phyloP scores from a whole-genome alignment of 2,329 filamentous ascomycete species.

The Cyanodermella asteris region DNA sequence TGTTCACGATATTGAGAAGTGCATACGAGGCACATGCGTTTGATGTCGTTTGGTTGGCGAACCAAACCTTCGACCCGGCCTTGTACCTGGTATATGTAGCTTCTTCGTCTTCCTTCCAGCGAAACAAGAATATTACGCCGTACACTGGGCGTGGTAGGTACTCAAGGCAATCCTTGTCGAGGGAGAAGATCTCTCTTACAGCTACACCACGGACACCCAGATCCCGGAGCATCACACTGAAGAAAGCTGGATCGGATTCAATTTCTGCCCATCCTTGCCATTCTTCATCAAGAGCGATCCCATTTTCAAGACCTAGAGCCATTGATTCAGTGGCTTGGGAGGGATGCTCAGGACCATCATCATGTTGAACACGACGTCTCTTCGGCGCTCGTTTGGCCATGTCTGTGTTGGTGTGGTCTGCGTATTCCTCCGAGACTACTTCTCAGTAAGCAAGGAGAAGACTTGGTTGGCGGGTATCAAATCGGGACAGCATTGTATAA shows the following conservation, averaged over 20 bases:
- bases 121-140: slow-evolving; percentile 76
- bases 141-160: slow-evolving; percentile 51
- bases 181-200: slow-evolving; percentile 51
- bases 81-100: slow-evolving; percentile 27
- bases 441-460: too few relatives aligned
- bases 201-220: slow-evolving; percentile 54
- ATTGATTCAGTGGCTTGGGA: too few relatives aligned
- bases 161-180: slow-evolving; percentile 45
- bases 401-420: too few relatives aligned
- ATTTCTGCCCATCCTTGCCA: slow-evolving; percentile 41
- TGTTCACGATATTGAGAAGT: slow-evolving; percentile 84
- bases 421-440: too few relatives aligned
- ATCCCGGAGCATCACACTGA: slow-evolving; percentile 63
- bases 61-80: slow-evolving; percentile 56
- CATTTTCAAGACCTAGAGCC: too few relatives aligned
- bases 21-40: slow-evolving; percentile 89
- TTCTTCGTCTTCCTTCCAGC: slow-evolving; percentile 39
- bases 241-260: slow-evolving; percentile 73
- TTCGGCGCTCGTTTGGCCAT: too few relatives aligned
- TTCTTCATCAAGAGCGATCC: too few relatives aligned
- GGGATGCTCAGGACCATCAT: too few relatives aligned
- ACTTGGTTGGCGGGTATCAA: too few relatives aligned
- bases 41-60: slow-evolving; percentile 72
- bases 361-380: too few relatives aligned
- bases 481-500: too few relatives aligned